Conservation (phyloP, 768 basidiomycete species). For the Auriscalpium microsporum region DNA sequence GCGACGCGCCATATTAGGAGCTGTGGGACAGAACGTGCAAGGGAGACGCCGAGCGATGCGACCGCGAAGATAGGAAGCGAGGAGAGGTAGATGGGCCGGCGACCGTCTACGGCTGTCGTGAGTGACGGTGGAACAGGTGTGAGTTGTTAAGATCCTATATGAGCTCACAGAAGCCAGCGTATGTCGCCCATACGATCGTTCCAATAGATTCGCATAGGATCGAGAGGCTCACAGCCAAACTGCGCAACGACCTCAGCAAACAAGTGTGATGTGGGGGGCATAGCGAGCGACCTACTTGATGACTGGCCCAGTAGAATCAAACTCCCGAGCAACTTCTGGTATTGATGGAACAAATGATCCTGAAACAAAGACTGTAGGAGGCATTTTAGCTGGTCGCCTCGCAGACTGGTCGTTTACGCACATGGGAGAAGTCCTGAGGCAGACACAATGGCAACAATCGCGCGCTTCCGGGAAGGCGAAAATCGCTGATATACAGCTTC, state of each 20-base stretch:
- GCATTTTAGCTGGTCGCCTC: background rate
- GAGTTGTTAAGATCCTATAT: background rate
- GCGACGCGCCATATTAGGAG: slow-evolving; percentile 57
- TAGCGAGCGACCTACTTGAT: slow-evolving; percentile 38
- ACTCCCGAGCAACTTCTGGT: slow-evolving; percentile 60
- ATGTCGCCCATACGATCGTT: slow-evolving; percentile 5
- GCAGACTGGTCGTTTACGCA: slow-evolving; percentile 23
- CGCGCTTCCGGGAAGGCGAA: slow-evolving; percentile 31
- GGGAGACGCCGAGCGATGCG: slow-evolving; percentile 52
- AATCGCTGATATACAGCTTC: too few species aligned
- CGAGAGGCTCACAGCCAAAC: slow-evolving; percentile 7
- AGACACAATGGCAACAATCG: slow-evolving; percentile 50
- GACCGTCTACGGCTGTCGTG: slow-evolving; percentile 41
- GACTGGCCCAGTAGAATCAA: slow-evolving; percentile 45
- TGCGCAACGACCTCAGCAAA: background rate
- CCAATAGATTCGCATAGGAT: slow-evolving; percentile 1
- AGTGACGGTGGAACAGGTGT: background rate
- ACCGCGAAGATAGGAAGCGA: slow-evolving; percentile 51
- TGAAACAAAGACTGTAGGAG: slow-evolving; percentile 49
- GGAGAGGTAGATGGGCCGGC: slow-evolving; percentile 48
- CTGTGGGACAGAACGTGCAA: slow-evolving; percentile 31
- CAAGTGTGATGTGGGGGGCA: background rate
- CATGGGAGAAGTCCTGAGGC: slow-evolving; percentile 56
- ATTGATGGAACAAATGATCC: slow-evolving; percentile 69
- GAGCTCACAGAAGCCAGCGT: background rate